These are phyloP conservation scores for Thielaviopsis euricoi DNA, from an alignment of 2,329 filamentous ascomycete species.

Conservation along the genomic window DNA sequence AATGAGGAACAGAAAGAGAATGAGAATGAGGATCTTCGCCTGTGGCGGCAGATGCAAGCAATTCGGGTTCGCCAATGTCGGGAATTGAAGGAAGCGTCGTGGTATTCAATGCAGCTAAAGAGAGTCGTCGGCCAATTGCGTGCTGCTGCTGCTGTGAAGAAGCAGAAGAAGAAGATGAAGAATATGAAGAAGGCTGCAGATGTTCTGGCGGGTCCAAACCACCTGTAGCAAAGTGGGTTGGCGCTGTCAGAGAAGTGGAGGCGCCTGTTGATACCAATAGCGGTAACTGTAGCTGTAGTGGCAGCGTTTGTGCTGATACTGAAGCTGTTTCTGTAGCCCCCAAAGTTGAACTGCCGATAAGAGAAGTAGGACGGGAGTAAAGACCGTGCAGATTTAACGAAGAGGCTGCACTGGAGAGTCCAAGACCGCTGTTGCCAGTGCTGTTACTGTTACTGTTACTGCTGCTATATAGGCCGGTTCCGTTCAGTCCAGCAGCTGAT, in stretches of 20 bases:
- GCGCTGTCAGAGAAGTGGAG: not conserved
- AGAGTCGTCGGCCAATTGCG: not conserved
- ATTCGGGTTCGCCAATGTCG: not conserved
- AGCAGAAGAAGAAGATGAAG: too few species aligned
- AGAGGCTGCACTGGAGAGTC: constrained; percentile 5
- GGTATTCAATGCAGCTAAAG: not conserved
- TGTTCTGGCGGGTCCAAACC: not conserved
- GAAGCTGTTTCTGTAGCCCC: too few species aligned
- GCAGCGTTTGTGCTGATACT: too few species aligned
- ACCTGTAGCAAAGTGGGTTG: not conserved
- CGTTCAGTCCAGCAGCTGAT: constrained; percentile 9
- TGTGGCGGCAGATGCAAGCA: not conserved
- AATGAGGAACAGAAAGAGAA: not conserved
- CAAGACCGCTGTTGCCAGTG: not conserved
- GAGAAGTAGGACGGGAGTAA: constrained; percentile 3
- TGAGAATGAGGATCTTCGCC: not conserved
- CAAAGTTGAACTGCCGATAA: not conserved
- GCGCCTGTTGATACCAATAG: not conserved
- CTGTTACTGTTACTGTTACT: not conserved
- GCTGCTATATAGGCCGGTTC: not conserved
- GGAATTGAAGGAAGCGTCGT: not conserved
- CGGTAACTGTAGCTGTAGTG: too few species aligned
- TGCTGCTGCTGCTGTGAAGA: not conserved
- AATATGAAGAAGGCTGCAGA: not conserved
- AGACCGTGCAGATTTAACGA: constrained; percentile 8